Conservation (phyloP, 2,329 filamentous ascomycete species). For the Clonostachys byssicola region DNA sequence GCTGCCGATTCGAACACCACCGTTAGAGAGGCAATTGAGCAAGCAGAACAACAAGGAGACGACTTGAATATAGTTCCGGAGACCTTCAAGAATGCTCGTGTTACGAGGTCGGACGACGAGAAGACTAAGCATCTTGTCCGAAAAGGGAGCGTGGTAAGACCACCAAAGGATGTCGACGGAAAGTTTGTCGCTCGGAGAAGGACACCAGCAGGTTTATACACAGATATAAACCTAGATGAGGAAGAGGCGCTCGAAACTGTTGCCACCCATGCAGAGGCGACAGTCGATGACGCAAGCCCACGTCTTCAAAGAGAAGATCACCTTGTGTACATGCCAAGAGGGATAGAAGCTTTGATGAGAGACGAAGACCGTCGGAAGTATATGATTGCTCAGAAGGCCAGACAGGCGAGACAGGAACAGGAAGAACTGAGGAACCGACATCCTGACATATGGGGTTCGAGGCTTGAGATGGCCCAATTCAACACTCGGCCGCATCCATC, state of each 20-base stretch:
- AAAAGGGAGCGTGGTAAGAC: conserved; percentile 59
- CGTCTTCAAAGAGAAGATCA: conserved; percentile 57
- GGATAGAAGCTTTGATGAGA: conserved; percentile 71
- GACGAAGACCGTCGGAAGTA: conserved; percentile 75
- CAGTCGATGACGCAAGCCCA: conserved; percentile 15
- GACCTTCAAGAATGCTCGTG: conserved; percentile 64
- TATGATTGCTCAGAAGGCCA: conserved; percentile 59
- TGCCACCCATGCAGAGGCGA: conserved; percentile 30
- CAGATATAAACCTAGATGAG: conserved; percentile 51
- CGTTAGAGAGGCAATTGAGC: conserved; percentile 77
- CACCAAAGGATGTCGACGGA: conserved; percentile 71
- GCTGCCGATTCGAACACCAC: conserved; percentile 72
- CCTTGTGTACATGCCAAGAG: not conserved
- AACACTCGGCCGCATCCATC: too few species aligned
- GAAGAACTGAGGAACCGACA: not conserved
- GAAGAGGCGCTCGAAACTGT: conserved; percentile 18
- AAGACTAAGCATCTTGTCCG: conserved; percentile 31
- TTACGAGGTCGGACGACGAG: conserved; percentile 27
- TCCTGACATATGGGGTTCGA: too few species aligned
- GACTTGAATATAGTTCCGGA: conserved; percentile 88
- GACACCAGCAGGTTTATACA: conserved; percentile 65
- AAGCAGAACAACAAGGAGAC: conserved; percentile 74
- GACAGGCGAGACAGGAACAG: conserved; percentile 15
- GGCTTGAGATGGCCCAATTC: too few species aligned
- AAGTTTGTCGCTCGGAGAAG: conserved; percentile 71